Percentiles rank a stretch among this genome's conserved stretches.
phyloP scores from a whole-genome alignment of 2,329 filamentous ascomycete genomes.

The Talaromyces pinophilus region DNA sequence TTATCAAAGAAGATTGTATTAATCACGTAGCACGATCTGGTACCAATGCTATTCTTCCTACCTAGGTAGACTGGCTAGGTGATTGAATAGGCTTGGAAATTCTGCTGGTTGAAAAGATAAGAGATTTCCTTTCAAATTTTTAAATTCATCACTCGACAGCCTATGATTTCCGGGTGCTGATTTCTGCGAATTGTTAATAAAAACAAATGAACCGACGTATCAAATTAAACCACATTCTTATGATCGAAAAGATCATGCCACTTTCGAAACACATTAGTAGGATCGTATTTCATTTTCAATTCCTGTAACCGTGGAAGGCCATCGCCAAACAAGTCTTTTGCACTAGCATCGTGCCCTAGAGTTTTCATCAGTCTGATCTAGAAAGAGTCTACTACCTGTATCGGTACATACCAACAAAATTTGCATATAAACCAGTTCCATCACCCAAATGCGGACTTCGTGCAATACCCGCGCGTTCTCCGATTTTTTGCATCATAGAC shows the following conservation, averaged over 20 bases:
- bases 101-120: no score
- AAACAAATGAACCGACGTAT: no score
- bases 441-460: constrained; percentile 55
- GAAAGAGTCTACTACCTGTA: constrained; percentile 25
- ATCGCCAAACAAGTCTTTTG: constrained; percentile 44
- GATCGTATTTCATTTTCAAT: constrained; percentile 15
- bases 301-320: constrained; percentile 2
- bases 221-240: no score
- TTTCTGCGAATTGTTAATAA: no score
- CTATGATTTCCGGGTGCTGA: no score
- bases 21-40: no score
- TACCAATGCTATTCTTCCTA: no score
- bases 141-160: no score
- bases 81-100: no score
- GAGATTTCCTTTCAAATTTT: no score
- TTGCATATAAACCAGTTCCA: constrained; percentile 27
- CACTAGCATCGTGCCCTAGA: constrained; percentile 62
- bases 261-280: constrained; percentile 16
- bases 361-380: constrained; percentile 52
- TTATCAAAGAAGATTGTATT: no score
- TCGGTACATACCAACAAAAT: constrained; percentile 49
- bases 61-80: no score
- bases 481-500: constrained; percentile 12
- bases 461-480: constrained; percentile 40
- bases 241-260: constrained; percentile 44